A percentile compares a stretch with the other conserved stretches of the same genome.
phyloP scores from a whole-genome alignment of 495 filamentous ascomycete genomes.

The Aspergillus baeticus region DNA sequence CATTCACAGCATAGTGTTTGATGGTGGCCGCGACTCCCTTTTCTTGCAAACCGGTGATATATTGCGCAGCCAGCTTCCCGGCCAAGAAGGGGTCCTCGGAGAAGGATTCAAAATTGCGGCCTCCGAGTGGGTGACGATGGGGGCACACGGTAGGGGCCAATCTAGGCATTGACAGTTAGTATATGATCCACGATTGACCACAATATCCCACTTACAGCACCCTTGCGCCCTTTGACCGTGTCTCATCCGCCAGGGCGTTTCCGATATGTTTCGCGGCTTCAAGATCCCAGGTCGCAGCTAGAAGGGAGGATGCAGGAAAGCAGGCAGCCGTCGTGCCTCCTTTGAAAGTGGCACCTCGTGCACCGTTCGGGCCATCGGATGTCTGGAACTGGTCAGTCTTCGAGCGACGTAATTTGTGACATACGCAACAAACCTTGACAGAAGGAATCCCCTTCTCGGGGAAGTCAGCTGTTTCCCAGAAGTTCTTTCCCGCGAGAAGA shows the following conservation, averaged over 20 bases:
- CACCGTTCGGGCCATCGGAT: constrained; percentile 7
- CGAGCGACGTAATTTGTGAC: not conserved
- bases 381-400: not conserved
- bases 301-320: constrained; percentile 3
- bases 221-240: constrained; percentile 5
- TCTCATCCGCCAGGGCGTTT: not conserved
- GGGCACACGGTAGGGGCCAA: constrained; percentile 7
- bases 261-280: constrained; percentile 3
- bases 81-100: constrained; percentile 11
- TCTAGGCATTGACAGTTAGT: not conserved
- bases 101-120: constrained; percentile 15
- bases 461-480: constrained; percentile 1
- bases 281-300: constrained; percentile 7
- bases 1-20: constrained; percentile 70
- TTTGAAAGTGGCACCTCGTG: constrained; percentile 1
- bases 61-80: constrained; percentile 4
- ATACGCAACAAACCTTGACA: not conserved
- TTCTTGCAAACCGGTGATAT: constrained; percentile 54
- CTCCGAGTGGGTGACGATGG: constrained; percentile 8
- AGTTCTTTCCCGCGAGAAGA: constrained; percentile 5
- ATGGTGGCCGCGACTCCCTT: constrained; percentile 60
- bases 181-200: not conserved
- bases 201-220: not conserved
- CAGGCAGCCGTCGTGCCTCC: not conserved
- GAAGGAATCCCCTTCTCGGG: constrained; percentile 3